Base-by-base conservation (phyloP, 2,329 filamentous ascomycete genomes). In the Alternaria triticina region DNA sequence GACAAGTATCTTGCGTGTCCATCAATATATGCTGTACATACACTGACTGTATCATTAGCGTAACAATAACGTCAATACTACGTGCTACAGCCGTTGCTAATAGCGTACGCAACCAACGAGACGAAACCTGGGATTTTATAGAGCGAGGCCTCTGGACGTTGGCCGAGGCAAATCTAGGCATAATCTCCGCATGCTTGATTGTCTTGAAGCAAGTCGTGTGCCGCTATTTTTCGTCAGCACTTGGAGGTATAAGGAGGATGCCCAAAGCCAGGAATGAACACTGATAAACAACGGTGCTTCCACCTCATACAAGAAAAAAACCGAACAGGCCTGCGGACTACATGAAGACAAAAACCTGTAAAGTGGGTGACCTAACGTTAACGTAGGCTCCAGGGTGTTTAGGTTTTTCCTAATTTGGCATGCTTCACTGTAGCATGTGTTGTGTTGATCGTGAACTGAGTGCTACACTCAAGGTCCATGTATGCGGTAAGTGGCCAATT, bases 21-120 rank as follows among this genome's bases (percentile, higher is more conserved):
- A 17, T 20, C 10, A n/a, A 7, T 11, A 28, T 20, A 9, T 20
- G 54, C 56, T 49, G 57, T 57, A 27, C 12, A 43, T 36, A 6
- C 30, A 17, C 40, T 49, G 10, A 49, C 47, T 7, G 15, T 8
- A 17, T 30, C 6, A 2, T 20, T 25, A 64, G 57, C 25, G 54
- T 64, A 6, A 64, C 57, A 15, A 50, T 61, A 17, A 64, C 62
- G 9, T 64, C 62, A 4, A 61, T 64, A 27, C 62, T 64, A 43
- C 58, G 62, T 22, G 57, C 61, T 47, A 61, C 52, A 22, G 62
- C 46, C n/a, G 62, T 64, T 7, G 57, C 54, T 5, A 61, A 64
- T 22, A 64, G 62, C 33, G 61, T 54, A 1, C 57, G 46, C 45
- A 64, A 64, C 7, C 57, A 61, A 33, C 12, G 56, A 27, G 57